Percentiles rank a stretch among this genome's conserved stretches.
Conservation (phyloP, 495 filamentous ascomycete species). For the Jackrogersella minutella region DNA sequence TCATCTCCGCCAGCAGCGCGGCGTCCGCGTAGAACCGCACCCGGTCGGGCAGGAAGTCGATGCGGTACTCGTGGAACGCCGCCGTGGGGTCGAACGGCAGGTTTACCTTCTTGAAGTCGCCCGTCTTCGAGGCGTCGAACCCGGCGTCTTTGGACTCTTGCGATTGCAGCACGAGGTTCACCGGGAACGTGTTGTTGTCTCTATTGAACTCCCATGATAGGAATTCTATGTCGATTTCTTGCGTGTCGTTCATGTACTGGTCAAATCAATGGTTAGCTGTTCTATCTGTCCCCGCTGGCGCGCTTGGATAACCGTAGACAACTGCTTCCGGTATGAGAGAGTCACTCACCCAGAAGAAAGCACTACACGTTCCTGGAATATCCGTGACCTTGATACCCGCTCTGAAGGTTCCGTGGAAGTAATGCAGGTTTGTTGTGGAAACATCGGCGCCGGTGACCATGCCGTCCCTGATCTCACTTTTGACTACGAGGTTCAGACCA, state of each 20-base stretch:
- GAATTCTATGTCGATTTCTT: conserved; percentile 83
- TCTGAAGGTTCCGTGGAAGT: conserved; percentile 71
- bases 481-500: conserved; percentile 68
- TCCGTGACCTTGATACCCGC: conserved; percentile 68
- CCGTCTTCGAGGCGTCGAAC: conserved; percentile 64
- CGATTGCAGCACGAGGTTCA: conserved; percentile 79
- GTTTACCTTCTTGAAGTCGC: conserved; percentile 60
- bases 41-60: conserved; percentile 69
- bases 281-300: not conserved
- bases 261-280: conserved; percentile 11
- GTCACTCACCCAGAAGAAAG: conserved; percentile 75
- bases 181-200: conserved; percentile 55
- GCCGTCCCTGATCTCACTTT: conserved; percentile 52
- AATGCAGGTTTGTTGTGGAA: conserved; percentile 62
- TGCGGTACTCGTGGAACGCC: conserved; percentile 76
- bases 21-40: conserved; percentile 74
- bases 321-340: not conserved
- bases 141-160: conserved; percentile 60
- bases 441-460: conserved; percentile 69
- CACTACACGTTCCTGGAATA: conserved; percentile 71
- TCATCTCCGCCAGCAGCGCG: conserved; percentile 61
- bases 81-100: conserved; percentile 69
- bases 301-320: too few relatives aligned
- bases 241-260: conserved; percentile 77
- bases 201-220: conserved; percentile 66